These are phyloP conservation scores for Silene coronaria DNA, from an alignment of 179 eudicot genomes.

Conservation along the genomic window DNA sequence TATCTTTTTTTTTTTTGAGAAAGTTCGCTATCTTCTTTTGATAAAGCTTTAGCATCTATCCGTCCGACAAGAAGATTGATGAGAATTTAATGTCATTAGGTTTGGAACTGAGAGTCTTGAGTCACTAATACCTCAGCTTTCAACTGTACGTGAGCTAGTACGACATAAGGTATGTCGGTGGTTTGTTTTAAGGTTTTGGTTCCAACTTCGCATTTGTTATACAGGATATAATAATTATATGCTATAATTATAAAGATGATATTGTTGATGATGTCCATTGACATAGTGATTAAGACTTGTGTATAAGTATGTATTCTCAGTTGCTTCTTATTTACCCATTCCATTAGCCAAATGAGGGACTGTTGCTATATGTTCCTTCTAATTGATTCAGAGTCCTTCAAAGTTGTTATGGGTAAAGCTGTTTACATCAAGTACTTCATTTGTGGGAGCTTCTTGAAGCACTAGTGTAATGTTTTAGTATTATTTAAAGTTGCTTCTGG, in stretches of 20 bases:
- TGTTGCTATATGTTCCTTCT: too few species aligned
- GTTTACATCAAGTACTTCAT: too few species aligned
- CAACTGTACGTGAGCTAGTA: slow-evolving; percentile 65
- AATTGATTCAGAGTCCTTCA: too few species aligned
- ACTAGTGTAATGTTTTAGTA: too few species aligned
- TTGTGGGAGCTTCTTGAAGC: too few species aligned
- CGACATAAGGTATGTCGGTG: slow-evolving; percentile 52
- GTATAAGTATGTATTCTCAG: neutral
- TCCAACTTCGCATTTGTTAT: neutral
- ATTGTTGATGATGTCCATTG: too few species aligned
- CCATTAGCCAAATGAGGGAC: neutral
- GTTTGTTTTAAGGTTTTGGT: slow-evolving; percentile 1
- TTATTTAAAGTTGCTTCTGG: too few species aligned
- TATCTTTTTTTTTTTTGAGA: too few species aligned
- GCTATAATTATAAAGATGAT: too few species aligned
- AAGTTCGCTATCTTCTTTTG: neutral
- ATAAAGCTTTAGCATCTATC: slow-evolving; percentile 1
- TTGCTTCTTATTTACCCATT: neutral
- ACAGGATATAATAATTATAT: neutral
- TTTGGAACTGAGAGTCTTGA: slow-evolving; percentile 39
- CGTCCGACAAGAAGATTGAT: slow-evolving; percentile 2
- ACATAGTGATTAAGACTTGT: neutral
- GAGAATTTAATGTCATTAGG: slow-evolving; percentile 27
- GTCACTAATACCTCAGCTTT: slow-evolving; percentile 49
- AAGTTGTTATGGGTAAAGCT: too few species aligned